Conservation (phyloP, 768 basidiomycete genomes). For the Russula ochroleuca region DNA sequence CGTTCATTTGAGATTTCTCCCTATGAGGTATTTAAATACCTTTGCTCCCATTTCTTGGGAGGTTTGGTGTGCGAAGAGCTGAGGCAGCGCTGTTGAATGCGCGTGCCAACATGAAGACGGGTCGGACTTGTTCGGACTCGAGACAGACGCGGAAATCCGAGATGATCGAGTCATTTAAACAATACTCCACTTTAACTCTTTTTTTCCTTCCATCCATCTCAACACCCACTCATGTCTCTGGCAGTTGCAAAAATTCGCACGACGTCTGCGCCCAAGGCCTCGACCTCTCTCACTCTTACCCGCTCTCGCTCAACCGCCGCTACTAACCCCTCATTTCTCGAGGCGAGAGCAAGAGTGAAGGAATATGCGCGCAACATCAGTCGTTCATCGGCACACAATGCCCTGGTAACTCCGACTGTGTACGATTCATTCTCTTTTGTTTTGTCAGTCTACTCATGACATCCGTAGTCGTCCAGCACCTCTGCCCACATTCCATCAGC, state of each 20-base stretch:
- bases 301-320: conserved; percentile 52
- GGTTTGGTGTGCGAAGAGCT: conserved; percentile 10
- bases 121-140: conserved; percentile 21
- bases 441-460: background rate
- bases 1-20: background rate
- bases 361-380: conserved; percentile 76
- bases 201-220: background rate
- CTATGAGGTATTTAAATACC: conserved; percentile 25
- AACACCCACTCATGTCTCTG: conserved; percentile 38
- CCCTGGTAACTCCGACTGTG: conserved; percentile 59
- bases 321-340: conserved; percentile 52
- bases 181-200: background rate
- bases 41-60: conserved; percentile 32
- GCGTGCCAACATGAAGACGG: conserved; percentile 6
- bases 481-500: conserved; percentile 51
- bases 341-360: conserved; percentile 75
- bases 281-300: conserved; percentile 37
- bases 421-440: conserved; percentile 36
- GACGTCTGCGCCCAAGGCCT: conserved; percentile 38
- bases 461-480: conserved; percentile 55
- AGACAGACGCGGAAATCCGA: background rate
- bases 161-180: conserved; percentile 3
- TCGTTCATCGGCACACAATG: conserved; percentile 56
- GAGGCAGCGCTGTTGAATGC: conserved; percentile 2
- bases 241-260: conserved; percentile 43